Conservation (phyloP, 345 rosid species). For the Eucalyptus marginata region DNA sequence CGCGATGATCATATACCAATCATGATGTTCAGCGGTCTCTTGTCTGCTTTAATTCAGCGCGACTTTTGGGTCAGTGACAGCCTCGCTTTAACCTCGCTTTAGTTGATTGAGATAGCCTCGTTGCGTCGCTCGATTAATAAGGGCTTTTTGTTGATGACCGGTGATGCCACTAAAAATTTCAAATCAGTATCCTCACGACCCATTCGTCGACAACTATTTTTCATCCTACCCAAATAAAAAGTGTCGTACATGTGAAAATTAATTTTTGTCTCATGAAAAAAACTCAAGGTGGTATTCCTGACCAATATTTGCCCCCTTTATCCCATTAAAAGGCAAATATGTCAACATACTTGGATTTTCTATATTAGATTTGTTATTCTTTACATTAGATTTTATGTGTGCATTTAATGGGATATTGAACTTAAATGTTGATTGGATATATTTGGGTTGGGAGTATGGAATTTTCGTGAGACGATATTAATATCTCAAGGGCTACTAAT, state of each 20-base stretch:
- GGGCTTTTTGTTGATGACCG: background rate
- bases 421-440: rapidly evolving
- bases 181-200: rapidly evolving
- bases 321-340: background rate
- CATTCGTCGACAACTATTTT: background rate
- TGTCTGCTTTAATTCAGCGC: background rate
- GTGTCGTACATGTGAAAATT: rapidly evolving
- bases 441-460: background rate
- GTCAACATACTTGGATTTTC: background rate
- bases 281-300: background rate
- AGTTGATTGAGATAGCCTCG: background rate
- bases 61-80: background rate
- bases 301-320: background rate
- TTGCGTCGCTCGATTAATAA: background rate
- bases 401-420: background rate
- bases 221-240: background rate
- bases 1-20: background rate
- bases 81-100: background rate
- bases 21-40: background rate
- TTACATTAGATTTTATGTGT: rapidly evolving
- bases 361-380: rapidly evolving
- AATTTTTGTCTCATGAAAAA: too few species aligned
- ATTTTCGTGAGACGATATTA: rapidly evolving
- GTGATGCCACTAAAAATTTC: background rate
- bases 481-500: too few species aligned